These are phyloP conservation scores for Eucalyptus paniculata DNA, from an alignment of 345 rosid genomes.

Conservation along the genomic window DNA sequence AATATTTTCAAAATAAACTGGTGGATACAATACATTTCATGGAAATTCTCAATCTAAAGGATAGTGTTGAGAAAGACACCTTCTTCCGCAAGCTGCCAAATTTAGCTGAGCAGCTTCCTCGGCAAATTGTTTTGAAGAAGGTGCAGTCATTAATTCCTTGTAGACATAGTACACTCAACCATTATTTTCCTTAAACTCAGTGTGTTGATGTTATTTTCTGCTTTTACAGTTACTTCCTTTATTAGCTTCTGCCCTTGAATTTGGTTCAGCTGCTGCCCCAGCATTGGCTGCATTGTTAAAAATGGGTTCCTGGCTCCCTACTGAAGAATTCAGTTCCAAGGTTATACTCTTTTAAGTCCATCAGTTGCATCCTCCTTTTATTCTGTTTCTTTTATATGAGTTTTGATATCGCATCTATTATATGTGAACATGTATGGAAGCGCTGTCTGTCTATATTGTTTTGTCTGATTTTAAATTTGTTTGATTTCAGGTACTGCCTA, in stretches of 20 bases:
- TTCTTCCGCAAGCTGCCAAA: conserved; percentile 97
- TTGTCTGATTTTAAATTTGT: neutral
- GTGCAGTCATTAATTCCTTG: conserved; percentile 6
- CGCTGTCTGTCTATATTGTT: neutral
- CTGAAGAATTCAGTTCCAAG: conserved; percentile 86
- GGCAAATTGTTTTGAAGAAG: conserved; percentile 91
- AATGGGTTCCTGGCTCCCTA: conserved; percentile 93
- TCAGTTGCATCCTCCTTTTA: neutral
- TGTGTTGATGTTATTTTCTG: conserved; percentile 11
- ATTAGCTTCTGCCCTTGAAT: conserved; percentile 95
- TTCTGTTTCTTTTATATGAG: neutral
- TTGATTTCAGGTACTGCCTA: conserved; percentile 60
- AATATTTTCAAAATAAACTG: conserved; percentile 97
- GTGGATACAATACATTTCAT: conserved; percentile 99
- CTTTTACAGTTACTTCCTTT: conserved; percentile 83
- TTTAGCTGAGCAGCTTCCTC: conserved; percentile 97
- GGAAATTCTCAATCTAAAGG: conserved; percentile 94
- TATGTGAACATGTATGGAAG: neutral
- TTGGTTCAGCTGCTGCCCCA: conserved; percentile 96
- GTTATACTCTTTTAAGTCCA: conserved; percentile 12
- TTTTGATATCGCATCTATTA: neutral
- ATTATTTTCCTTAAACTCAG: neutral
- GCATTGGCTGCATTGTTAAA: conserved; percentile 85
- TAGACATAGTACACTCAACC: neutral
- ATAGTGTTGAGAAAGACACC: conserved; percentile 89